A percentile compares a stretch with the other conserved stretches of the same genome.
Evolutionary conservation across 257 asterid genomes (phyloP).

Genomic region (Paraleonurus japonicus): DNA sequence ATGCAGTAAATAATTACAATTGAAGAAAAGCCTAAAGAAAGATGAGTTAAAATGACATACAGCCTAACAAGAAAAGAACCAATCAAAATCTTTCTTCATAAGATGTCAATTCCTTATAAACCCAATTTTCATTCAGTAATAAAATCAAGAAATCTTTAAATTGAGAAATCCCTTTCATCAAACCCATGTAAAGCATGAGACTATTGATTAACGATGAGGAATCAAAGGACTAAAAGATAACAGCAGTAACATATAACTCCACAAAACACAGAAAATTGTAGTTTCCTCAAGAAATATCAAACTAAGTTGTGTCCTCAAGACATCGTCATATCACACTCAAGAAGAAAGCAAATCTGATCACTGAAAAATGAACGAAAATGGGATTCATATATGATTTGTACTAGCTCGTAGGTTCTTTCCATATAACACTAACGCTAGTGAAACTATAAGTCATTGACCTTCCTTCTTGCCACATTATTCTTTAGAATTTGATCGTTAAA

Average conservation of each 20-base stretch:
- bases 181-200: slow-evolving; percentile 6
- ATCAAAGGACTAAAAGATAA: slow-evolving; percentile 13
- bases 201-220: not conserved
- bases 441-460: slow-evolving; percentile 10
- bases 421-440: slow-evolving; percentile 20
- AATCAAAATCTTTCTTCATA: not conserved
- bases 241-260: slow-evolving; percentile 19
- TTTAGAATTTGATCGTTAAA: slow-evolving; percentile 5
- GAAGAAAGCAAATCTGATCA: slow-evolving; percentile 24
- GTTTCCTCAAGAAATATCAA: slow-evolving; percentile 21
- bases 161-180: not conserved
- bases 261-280: not conserved
- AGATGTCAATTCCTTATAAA: not conserved
- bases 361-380: slow-evolving; percentile 36
- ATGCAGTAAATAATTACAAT: not conserved
- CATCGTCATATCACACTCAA: slow-evolving; percentile 16
- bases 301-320: slow-evolving; percentile 1
- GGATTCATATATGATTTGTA: slow-evolving; percentile 7
- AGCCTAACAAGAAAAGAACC: not conserved
- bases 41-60: not conserved
- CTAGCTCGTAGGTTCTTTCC: slow-evolving; percentile 26
- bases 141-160: not conserved
- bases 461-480: slow-evolving; percentile 16
- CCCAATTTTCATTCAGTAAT: not conserved
- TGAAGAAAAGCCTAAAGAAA: not conserved